Conservation (phyloP, 371 early-diverging fungal genomes). For the Thermomucor indicae-seudaticae region DNA sequence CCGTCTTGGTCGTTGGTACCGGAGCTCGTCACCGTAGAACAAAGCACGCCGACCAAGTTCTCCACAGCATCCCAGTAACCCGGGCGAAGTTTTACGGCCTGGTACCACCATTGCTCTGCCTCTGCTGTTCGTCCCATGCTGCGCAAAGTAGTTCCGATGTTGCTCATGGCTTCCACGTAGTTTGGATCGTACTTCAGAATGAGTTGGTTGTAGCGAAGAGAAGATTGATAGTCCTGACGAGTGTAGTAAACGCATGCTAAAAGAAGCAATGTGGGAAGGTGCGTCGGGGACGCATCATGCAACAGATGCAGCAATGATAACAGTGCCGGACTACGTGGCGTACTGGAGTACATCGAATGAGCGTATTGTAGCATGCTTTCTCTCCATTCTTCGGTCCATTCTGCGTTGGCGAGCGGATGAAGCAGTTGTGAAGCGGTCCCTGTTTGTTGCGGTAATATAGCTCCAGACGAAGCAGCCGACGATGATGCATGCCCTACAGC, state of each 20-base stretch:
- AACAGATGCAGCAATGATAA: constrained; percentile 62
- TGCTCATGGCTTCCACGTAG: constrained; percentile 91
- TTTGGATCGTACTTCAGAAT: constrained; percentile 78
- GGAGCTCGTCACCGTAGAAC: constrained; percentile 25
- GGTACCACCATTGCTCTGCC: constrained; percentile 87
- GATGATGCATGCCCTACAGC: constrained; percentile 15
- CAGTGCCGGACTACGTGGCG: constrained; percentile 50
- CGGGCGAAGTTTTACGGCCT: constrained; percentile 78
- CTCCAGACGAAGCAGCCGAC: constrained; percentile 16
- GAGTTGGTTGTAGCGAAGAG: constrained; percentile 73
- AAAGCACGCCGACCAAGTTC: constrained; percentile 81
- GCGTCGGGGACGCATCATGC: constrained; percentile 58
- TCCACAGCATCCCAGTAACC: constrained; percentile 93
- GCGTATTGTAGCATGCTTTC: constrained; percentile 67
- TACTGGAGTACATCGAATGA: constrained; percentile 59
- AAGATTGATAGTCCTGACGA: constrained; percentile 64
- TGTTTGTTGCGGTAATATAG: constrained; percentile 8
- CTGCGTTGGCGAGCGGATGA: constrained; percentile 9
- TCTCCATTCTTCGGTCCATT: constrained; percentile 43
- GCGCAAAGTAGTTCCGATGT: constrained; percentile 85
- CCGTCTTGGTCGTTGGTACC: background rate
- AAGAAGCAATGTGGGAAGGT: constrained; percentile 79
- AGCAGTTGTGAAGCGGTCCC: constrained; percentile 13
- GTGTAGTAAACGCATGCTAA: constrained; percentile 88
- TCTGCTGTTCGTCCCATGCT: constrained; percentile 70